Evolutionary conservation across 2,329 filamentous ascomycete species (phyloP), one percentile per base, ranked within the genome.

Genomic region (Epichloe glyceriae): DNA sequence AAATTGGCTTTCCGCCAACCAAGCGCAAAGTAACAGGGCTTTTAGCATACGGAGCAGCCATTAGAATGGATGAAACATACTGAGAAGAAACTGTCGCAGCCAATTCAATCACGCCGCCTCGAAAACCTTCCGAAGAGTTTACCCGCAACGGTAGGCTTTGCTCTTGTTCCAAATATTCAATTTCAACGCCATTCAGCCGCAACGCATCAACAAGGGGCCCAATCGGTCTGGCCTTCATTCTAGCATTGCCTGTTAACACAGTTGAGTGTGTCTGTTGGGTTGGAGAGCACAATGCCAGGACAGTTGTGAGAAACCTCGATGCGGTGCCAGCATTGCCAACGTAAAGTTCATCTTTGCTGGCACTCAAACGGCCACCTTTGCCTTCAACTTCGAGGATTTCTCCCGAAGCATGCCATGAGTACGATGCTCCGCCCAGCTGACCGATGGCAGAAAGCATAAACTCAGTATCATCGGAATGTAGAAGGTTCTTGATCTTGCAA

Each of bases 41-140:
- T 70, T 95, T 96, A 44, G 93, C 93, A 62, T 97, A 98, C 0
- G 93, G 93, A 0, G 93, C 93, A 53, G 89, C 94, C 88, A 98
- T 94, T 48, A 98, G 74, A 56, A 98, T 82, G 1, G 91, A 96
- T 0, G 93, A 97, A 38, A 98, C 93, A 63, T 97, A 98, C 69
- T 98, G 93, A n/a, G 93, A 97, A 8, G 93, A 98, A 15, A 97
- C 86, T 41, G 93, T 97, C 1, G 93, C 93, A 11, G 90, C 88
- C 51, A 98, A 76, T 64, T 95, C 86, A 59, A 98, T 96, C 30
- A 85, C 75, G 38, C 93, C 93, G 50, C 90, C 91, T 45, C 82
- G 79, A 57, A 96, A 85, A 4, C 90, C 91, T 46, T 83, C 84
- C 22, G 86, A 85, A 44, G 93, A 89, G 54, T 84, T 79, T 47